Percentiles rank a stretch among this genome's conserved stretches.
Conservation (phyloP, 495 filamentous ascomycete genomes). For the Peziza echinospora region DNA sequence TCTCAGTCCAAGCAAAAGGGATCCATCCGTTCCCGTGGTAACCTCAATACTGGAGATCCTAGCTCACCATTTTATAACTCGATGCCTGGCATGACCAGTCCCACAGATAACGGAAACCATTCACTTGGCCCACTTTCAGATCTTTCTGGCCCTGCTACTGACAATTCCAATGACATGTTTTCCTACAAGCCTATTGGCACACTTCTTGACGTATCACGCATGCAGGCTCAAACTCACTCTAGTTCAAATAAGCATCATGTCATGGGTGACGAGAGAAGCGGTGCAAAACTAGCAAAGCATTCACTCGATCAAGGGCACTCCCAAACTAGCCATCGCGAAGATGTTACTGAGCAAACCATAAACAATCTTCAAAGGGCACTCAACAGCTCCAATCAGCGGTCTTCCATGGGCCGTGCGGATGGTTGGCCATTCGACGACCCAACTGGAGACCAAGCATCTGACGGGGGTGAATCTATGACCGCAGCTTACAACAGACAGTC, state of each 20-base stretch:
- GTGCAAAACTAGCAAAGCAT: neutral
- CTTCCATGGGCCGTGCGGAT: conserved; percentile 19
- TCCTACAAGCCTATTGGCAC: neutral
- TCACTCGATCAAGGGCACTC: neutral
- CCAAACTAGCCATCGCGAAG: conserved; percentile 13
- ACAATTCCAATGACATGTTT: neutral
- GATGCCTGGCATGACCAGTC: neutral
- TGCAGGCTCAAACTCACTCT: neutral
- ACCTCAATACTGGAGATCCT: neutral
- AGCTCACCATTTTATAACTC: neutral
- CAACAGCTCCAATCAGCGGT: conserved; percentile 14
- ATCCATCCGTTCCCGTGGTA: neutral
- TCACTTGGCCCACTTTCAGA: neutral
- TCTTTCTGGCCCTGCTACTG: neutral
- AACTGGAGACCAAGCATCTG: conserved; percentile 13
- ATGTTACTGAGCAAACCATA: conserved; percentile 33
- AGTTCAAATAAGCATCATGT: neutral
- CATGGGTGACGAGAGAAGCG: neutral
- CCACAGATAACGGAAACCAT: neutral
- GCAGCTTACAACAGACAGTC: conserved; percentile 22
- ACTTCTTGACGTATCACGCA: too few relatives aligned
- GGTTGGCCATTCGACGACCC: conserved; percentile 35
- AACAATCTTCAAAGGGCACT: conserved; percentile 28
- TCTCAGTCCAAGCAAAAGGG: neutral
- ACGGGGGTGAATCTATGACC: conserved; percentile 18